These are phyloP conservation scores for Eucalyptus marginata DNA, from an alignment of 345 rosid species.

Conservation along the genomic window DNA sequence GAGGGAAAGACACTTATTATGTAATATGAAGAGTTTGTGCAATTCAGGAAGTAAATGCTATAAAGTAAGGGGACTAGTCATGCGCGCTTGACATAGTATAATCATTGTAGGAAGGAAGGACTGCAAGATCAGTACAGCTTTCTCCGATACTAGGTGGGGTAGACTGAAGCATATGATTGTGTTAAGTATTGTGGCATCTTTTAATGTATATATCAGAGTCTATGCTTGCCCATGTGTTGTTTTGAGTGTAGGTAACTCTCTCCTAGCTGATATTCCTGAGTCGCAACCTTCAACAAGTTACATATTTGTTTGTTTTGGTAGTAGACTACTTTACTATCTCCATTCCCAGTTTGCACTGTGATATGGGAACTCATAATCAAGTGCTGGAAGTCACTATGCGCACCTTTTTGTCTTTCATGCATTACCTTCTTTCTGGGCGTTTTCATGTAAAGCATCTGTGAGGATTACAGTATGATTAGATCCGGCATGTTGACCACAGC, in stretches of 20 bases:
- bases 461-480: not conserved
- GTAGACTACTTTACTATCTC: not conserved
- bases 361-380: not conserved
- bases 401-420: not conserved
- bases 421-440: not conserved
- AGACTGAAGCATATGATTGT: not conserved
- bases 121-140: not conserved
- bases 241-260: not conserved
- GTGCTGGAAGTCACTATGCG: not conserved
- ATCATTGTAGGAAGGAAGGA: not conserved
- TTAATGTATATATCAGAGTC: not conserved
- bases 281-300: not conserved
- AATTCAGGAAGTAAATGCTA: not conserved
- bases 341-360: not conserved
- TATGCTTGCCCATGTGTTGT: not conserved
- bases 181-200: not conserved
- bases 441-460: not conserved
- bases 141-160: not conserved
- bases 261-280: not conserved
- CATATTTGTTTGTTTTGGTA: not conserved
- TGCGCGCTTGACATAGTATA: not conserved
- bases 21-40: not conserved
- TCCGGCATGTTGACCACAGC: not conserved
- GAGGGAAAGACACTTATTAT: not conserved
- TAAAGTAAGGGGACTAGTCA: not conserved